These are phyloP conservation scores for Pseudonitzschia multistriata DNA, from an alignment of 108 stramenopile species.

Conservation along the genomic window DNA sequence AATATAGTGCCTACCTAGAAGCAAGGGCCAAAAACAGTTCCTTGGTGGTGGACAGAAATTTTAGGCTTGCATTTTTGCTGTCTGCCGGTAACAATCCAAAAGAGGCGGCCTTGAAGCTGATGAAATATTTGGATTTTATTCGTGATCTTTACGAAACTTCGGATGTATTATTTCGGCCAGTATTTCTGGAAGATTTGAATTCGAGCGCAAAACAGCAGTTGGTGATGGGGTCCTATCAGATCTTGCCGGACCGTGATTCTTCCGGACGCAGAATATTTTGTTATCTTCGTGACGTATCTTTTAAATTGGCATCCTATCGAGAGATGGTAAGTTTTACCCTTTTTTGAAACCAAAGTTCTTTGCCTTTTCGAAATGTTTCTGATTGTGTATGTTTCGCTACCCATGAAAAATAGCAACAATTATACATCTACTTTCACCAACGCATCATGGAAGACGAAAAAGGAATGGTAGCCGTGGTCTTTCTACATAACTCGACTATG, in stretches of 20 bases:
- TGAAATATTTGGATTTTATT: constrained; percentile 17
- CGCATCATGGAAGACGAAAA: background rate
- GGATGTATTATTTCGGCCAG: constrained; percentile 8
- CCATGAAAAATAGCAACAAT: background rate
- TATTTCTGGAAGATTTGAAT: background rate
- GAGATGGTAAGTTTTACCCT: background rate
- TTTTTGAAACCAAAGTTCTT: background rate
- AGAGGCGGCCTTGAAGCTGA: constrained; percentile 23
- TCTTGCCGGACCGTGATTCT: background rate
- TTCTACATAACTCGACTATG: background rate
- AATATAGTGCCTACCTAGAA: constrained; percentile 14
- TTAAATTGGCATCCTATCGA: background rate
- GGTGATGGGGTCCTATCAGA: constrained; percentile 2
- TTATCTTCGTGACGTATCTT: background rate
- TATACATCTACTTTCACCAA: background rate
- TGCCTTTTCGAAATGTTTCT: background rate
- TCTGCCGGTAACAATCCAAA: constrained; percentile 26
- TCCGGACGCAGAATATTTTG: constrained; percentile 1
- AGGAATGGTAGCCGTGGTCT: background rate
- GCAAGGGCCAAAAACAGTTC: constrained; percentile 15
- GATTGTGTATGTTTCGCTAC: background rate
- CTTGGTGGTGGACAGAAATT: background rate
- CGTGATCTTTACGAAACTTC: constrained; percentile 25
- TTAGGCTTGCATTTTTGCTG: constrained; percentile 26
- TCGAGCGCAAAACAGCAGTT: background rate